Conservation (phyloP, 1,284 basidiomycete species). For the Apiotrichum laibachii region DNA sequence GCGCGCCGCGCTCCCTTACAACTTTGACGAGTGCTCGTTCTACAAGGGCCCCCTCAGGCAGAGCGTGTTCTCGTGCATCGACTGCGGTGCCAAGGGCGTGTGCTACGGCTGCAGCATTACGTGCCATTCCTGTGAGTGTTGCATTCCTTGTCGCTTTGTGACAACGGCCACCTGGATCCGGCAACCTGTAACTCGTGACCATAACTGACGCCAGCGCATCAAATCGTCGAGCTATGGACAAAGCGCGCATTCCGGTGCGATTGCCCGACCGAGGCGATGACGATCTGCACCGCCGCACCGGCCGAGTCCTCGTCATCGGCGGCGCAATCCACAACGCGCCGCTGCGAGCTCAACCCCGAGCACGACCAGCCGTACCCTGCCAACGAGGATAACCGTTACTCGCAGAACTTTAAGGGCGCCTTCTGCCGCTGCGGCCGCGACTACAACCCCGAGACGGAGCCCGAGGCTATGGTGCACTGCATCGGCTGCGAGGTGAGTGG, state of each 20-base stretch:
- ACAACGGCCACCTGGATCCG: too few species aligned
- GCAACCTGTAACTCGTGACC: too few species aligned
- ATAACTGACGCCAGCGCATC: constrained; percentile 39
- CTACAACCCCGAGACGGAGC: constrained; percentile 50
- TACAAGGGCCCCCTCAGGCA: constrained; percentile 43
- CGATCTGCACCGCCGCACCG: neutral
- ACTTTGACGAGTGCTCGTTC: constrained; percentile 48
- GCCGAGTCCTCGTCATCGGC: constrained; percentile 4
- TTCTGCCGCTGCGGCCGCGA: constrained; percentile 50
- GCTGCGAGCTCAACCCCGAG: constrained; percentile 37
- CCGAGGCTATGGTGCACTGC: constrained; percentile 49
- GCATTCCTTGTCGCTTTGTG: too few species aligned
- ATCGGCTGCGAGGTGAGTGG: constrained; percentile 47
- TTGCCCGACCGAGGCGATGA: constrained; percentile 44
- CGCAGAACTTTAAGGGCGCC: constrained; percentile 41
- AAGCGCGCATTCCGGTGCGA: constrained; percentile 48
- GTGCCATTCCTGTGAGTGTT: constrained; percentile 47
- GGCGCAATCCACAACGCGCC: constrained; percentile 1
- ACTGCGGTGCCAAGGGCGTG: constrained; percentile 39
- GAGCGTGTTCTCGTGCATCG: constrained; percentile 47
- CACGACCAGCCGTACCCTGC: constrained; percentile 32
- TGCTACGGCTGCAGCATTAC: constrained; percentile 52
- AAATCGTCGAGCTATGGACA: constrained; percentile 49
- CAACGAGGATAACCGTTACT: constrained; percentile 43
- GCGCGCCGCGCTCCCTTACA: constrained; percentile 44